Conservation (phyloP, 2,329 filamentous ascomycete genomes). For the Calonectria ilicicola region DNA sequence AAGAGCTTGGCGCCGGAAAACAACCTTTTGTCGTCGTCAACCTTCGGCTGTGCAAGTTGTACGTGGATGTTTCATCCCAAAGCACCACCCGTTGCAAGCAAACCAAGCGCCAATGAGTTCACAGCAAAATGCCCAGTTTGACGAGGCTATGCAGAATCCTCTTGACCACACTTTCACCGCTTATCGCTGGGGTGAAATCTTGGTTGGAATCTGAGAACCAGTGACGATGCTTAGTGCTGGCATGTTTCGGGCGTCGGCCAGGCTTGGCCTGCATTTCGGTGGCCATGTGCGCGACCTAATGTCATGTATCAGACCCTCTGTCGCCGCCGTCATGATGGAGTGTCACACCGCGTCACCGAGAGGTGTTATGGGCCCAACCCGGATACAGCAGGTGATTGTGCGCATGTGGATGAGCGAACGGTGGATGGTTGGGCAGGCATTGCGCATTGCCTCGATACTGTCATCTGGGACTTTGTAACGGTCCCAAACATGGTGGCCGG, state of each 20-base stretch:
- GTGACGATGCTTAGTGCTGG: conserved; percentile 3
- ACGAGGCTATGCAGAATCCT: conserved; percentile 13
- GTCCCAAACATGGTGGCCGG: neutral
- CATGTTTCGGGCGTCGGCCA: conserved; percentile 6
- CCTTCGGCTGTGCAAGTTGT: conserved; percentile 18
- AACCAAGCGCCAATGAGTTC: neutral
- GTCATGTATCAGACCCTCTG: neutral
- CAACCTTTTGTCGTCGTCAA: conserved; percentile 20
- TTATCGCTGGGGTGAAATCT: neutral
- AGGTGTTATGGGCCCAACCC: neutral
- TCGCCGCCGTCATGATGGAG: neutral
- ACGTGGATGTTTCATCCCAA: neutral
- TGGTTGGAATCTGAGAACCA: neutral
- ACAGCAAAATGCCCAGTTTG: conserved; percentile 9
- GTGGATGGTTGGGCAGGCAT: neutral
- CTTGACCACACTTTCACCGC: neutral
- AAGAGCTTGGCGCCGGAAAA: conserved; percentile 14
- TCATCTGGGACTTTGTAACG: neutral
- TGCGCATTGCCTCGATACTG: neutral
- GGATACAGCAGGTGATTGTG: conserved; percentile 10
- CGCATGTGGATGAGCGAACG: neutral
- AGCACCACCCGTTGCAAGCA: neutral
- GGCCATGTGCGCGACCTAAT: neutral
- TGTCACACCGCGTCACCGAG: conserved; percentile 13
- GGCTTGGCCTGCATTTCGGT: conserved; percentile 4